A percentile compares a stretch with the other conserved stretches of the same genome.
These are phyloP conservation scores for Amylostereum areolatum DNA, from an alignment of 1,284 basidiomycete genomes.

Conservation along the genomic window DNA sequence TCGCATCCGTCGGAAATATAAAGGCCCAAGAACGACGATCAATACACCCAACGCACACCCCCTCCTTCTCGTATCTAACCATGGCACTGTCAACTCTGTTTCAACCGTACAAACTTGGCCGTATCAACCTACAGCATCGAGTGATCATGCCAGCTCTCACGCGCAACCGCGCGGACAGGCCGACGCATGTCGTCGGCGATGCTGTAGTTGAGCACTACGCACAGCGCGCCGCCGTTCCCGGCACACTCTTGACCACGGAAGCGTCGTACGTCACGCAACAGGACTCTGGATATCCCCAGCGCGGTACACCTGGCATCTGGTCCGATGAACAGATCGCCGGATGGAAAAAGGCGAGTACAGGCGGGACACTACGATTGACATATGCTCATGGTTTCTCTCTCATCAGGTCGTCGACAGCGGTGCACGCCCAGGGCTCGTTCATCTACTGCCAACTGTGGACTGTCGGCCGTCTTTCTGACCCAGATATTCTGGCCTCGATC, in stretches of 20 bases:
- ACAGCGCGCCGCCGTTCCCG: slow-evolving; percentile 16
- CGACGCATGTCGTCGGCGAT: slow-evolving; percentile 14
- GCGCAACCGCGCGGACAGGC: slow-evolving; percentile 21
- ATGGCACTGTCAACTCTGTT: slow-evolving; percentile 14
- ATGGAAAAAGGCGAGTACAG: slow-evolving; percentile 24
- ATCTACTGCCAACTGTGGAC: slow-evolving; percentile 42
- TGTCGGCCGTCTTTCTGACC: slow-evolving; percentile 29
- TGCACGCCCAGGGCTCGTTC: slow-evolving; percentile 31
- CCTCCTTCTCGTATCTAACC: too few species aligned
- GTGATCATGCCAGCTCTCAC: slow-evolving; percentile 28
- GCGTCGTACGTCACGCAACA: slow-evolving; percentile 20
- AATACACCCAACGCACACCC: too few species aligned
- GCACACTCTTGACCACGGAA: slow-evolving; percentile 26
- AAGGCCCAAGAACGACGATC: too few species aligned
- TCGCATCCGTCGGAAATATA: too few species aligned
- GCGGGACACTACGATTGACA: too few species aligned
- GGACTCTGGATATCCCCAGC: too few species aligned
- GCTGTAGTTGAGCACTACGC: slow-evolving; percentile 9
- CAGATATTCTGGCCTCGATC: slow-evolving; percentile 19
- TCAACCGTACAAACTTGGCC: slow-evolving; percentile 23
- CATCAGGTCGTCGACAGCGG: slow-evolving; percentile 29
- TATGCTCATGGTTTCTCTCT: too few species aligned
- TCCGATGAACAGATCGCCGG: slow-evolving; percentile 1
- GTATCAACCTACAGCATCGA: slow-evolving; percentile 20
- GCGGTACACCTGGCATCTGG: slow-evolving; percentile 21